Conservation (phyloP, 768 basidiomycete genomes). For the Epithele typhae region DNA sequence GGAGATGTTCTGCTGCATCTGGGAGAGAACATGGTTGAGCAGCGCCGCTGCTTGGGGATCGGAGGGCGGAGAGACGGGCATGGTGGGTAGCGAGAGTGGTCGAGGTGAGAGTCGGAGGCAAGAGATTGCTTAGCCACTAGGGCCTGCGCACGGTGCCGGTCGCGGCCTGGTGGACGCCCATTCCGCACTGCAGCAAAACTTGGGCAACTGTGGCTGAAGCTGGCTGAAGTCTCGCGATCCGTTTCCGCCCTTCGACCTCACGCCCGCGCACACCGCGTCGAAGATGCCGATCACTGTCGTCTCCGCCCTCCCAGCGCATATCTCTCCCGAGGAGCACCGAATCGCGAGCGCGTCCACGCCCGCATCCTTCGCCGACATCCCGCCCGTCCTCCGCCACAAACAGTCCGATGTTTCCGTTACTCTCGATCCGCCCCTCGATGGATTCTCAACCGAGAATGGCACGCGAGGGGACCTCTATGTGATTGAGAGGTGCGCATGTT, state of each 20-base stretch:
- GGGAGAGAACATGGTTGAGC: conserved; percentile 48
- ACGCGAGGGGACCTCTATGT: conserved; percentile 73
- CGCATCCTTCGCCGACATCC: conserved; percentile 77
- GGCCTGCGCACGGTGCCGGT: no score
- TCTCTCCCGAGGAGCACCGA: conserved; percentile 65
- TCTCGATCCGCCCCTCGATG: conserved; percentile 66
- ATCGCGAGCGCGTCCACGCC: conserved; percentile 76
- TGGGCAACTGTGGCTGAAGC: no score
- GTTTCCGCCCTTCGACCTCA: no score
- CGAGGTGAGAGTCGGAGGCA: not conserved
- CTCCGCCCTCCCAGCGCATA: conserved; percentile 37
- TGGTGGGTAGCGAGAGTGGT: conserved; percentile 4
- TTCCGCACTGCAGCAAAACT: no score
- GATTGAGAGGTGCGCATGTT: conserved; percentile 79
- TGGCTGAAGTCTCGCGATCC: no score
- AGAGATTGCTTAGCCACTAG: no score
- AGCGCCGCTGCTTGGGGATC: conserved; percentile 38
- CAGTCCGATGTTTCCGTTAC: conserved; percentile 66
- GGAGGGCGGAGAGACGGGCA: conserved; percentile 14
- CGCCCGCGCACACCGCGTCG: not conserved
- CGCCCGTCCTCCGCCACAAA: conserved; percentile 71
- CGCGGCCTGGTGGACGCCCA: no score
- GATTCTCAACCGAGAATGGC: conserved; percentile 48
- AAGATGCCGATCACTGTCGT: conserved; percentile 28
- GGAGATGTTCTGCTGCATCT: conserved; percentile 43